Base-by-base conservation (phyloP, 1,284 basidiomycete genomes). In the Ganoderma multipileum region DNA sequence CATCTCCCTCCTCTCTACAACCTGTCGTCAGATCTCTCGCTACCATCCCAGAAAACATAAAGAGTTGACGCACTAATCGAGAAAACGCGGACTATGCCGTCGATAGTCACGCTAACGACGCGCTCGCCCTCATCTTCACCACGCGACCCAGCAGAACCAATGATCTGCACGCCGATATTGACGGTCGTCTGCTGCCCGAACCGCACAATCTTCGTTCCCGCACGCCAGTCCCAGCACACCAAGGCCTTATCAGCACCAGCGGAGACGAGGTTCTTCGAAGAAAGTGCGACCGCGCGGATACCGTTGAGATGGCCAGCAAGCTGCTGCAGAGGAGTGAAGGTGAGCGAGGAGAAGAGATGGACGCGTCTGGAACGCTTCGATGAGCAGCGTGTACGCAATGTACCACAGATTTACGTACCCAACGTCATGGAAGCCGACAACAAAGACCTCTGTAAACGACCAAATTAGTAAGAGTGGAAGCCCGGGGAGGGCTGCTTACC, bases 181-280 rank as follows among this genome's bases (percentile, higher is more conserved):
- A 96, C 89, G 18, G 95, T 97, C 38, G 94, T 96, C 82, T 97
- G 95, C 79, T 97, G 95, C 1, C 95, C 95, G 75, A 96, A 97
- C 9, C 94, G 85, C 28, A 96, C 93, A 60, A 97, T 89, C 83
- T 97, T 96, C 39, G 89, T 91, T 2, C 95, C 95, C 14, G 89
- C 84, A 6, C 92, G 86, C 93, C 92, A 94, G 78, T 94, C 91
- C 95, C 95, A 97, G 71, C 94, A 95, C 8, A 97, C 94, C n/a
- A 97, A 85, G 0, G 95, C 95, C 76, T 93, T 92, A 75, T 93
- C 92, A 1, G 94, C 94, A 26, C 95, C 95, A 0, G 95, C 95
- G 1, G 93, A 95, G 42, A 97, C 94, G 20, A 97, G 87, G 76
- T 95, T 94, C 76, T 89, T 90, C 2, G 91, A 89, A 6, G 93